Conservation (phyloP, 257 asterid genomes). For the Nicotiana tomentosiformis region DNA sequence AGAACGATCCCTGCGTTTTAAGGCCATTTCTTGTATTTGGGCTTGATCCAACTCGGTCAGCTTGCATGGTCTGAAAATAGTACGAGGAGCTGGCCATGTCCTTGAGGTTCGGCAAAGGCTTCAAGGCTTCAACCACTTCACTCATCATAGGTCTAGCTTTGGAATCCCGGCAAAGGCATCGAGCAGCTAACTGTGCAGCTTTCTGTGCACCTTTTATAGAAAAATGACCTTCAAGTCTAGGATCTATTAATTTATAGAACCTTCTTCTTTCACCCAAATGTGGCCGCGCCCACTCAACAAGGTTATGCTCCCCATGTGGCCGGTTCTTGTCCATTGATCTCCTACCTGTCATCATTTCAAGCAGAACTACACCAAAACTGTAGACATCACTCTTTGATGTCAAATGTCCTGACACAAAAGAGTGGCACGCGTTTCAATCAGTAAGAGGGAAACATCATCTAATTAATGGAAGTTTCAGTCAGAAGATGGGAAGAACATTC, state of each 20-base stretch:
- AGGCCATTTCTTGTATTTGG: constrained; percentile 42
- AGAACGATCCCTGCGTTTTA: constrained; percentile 40
- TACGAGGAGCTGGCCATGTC: constrained; percentile 95
- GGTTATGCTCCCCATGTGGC: constrained; percentile 89
- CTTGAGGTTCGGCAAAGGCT: constrained; percentile 81
- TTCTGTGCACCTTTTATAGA: constrained; percentile 89
- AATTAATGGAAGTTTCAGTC: background rate
- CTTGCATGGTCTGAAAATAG: constrained; percentile 67
- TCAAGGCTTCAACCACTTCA: constrained; percentile 73
- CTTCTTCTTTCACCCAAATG: constrained; percentile 64
- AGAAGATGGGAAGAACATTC: background rate
- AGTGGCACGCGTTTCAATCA: background rate
- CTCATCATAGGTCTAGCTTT: constrained; percentile 88
- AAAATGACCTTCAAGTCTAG: constrained; percentile 92
- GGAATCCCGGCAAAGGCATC: constrained; percentile 78
- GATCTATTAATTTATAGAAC: constrained; percentile 77
- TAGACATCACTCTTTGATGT: constrained; percentile 92
- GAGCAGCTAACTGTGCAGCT: constrained; percentile 84
- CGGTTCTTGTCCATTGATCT: constrained; percentile 96
- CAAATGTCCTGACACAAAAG: constrained; percentile 71
- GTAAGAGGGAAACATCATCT: too few relatives aligned
- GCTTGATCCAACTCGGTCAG: constrained; percentile 56
- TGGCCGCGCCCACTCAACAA: constrained; percentile 94
- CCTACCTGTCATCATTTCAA: constrained; percentile 87
- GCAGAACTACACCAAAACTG: constrained; percentile 91